These are phyloP conservation scores for Ogataea populi-albae DNA, from an alignment of 805 yeast species.

Conservation along the genomic window DNA sequence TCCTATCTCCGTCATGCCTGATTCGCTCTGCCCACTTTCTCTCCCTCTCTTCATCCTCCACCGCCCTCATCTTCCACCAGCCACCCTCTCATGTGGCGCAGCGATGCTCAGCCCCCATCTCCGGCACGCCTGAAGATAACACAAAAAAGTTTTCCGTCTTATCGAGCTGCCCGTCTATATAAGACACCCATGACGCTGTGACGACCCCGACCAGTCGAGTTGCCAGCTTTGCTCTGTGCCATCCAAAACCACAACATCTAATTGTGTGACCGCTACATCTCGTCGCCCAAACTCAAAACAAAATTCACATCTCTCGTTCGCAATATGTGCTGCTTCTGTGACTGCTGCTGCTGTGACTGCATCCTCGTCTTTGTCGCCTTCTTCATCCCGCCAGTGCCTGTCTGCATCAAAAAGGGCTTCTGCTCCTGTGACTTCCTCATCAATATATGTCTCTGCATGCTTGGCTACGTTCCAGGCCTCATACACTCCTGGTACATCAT, in stretches of 20 bases:
- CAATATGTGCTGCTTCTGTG: constrained; percentile 31
- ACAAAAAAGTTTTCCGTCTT: too few species aligned
- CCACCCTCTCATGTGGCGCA: too few species aligned
- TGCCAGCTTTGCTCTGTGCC: constrained; percentile 1
- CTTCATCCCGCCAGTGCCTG: constrained; percentile 78
- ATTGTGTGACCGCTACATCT: too few species aligned
- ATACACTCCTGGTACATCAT: constrained; percentile 69
- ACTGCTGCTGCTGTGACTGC: constrained; percentile 51
- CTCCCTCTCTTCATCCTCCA: too few species aligned
- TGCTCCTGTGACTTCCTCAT: constrained; percentile 68
- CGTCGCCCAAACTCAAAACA: constrained; percentile 1
- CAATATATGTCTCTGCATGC: constrained; percentile 57
- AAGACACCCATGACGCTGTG: too few species aligned
- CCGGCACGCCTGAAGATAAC: too few species aligned
- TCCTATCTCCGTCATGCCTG: too few species aligned
- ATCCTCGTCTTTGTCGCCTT: constrained; percentile 66
- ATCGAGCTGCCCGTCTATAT: too few species aligned
- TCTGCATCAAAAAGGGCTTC: constrained; percentile 66
- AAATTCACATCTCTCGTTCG: not conserved
- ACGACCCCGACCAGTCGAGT: not conserved
- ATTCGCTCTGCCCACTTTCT: too few species aligned
- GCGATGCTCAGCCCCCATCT: too few species aligned
- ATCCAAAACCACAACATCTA: too few species aligned
- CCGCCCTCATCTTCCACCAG: too few species aligned
- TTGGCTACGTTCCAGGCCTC: constrained; percentile 70